Base-by-base conservation (phyloP, 129 eudicot species). In the Artemisia annua region DNA sequence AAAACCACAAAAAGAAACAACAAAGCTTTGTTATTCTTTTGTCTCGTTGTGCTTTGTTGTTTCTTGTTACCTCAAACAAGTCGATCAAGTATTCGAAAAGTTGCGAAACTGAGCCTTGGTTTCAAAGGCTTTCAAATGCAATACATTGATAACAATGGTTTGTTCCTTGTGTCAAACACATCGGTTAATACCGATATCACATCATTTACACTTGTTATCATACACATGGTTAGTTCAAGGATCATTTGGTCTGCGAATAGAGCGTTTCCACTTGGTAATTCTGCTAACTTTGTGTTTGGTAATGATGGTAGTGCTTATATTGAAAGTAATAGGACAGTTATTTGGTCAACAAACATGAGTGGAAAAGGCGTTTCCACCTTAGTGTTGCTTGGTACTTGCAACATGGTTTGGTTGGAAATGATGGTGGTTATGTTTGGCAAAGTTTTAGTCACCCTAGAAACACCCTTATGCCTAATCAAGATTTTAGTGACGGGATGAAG, bases 361-460 rank as follows among this genome's bases (percentile, higher is more conserved):
- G 76, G 75, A 2, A 75, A 75, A 66, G 76, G 79, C 44, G 84
- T 83, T 75, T 44, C 74, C 0, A 48, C 76, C 2, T 74, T 79
- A 80, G 57, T 64, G 9, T 66, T 83, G 78, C 75, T 35, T 11
- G 83, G 73, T 71, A 73, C 90, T 0, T 97, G 98, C 0, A 90
- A 94, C 85, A 73, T 94, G 67, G 85, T 87, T 24, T 90, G 71
- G 48, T 80, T 59, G 89, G 87, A 18, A 69, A 53, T 12, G 84
- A 90, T 72, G 86, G 89, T n/a, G 70, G 48, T 16, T 4, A 67
- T 26, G 57, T 90, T 61, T 94, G 98, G 98, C 82, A 90, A 68
- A 94, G 98, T 74, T 94, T 94, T 83, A 69, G 82, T 75, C 79
- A 90, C 65, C 98, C 97, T 0, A 67, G 84, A 7, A 72, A 90